Conservation (phyloP, 495 filamentous ascomycete species). For the Chaetomium cochliodes region DNA sequence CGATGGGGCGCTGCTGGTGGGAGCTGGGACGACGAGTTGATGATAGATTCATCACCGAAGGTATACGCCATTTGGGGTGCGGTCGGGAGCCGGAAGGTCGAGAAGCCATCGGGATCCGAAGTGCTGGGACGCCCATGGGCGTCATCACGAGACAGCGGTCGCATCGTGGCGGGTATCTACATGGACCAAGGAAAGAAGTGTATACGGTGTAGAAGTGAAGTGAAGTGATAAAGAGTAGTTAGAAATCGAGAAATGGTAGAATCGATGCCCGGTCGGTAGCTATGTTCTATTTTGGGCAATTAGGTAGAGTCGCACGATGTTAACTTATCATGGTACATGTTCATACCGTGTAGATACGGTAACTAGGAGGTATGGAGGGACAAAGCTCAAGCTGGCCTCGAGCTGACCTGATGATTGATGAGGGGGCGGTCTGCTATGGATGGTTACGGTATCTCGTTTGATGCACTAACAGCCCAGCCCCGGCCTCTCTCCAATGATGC, state of each 20-base stretch:
- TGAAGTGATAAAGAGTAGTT: too few relatives aligned
- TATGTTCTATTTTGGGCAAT: not conserved
- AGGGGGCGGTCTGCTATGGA: slow-evolving; percentile 1
- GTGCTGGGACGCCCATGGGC: slow-evolving; percentile 31
- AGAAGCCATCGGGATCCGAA: slow-evolving; percentile 30
- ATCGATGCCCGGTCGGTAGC: not conserved
- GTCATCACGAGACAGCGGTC: slow-evolving; percentile 32
- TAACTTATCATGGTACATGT: not conserved
- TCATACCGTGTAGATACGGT: not conserved
- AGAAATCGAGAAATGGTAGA: not conserved
- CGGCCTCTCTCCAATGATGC: slow-evolving; percentile 20
- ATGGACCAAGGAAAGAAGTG: slow-evolving; percentile 13
- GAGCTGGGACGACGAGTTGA: slow-evolving; percentile 42
- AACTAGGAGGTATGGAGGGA: not conserved
- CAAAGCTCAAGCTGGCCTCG: slow-evolving; percentile 2
- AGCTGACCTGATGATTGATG: not conserved
- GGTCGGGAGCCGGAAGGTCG: slow-evolving; percentile 30
- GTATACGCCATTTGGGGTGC: slow-evolving; percentile 56
- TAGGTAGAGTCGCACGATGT: too few relatives aligned
- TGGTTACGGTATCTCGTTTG: too few relatives aligned
- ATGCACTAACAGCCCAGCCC: not conserved
- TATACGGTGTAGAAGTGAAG: not conserved
- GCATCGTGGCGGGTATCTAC: slow-evolving; percentile 24
- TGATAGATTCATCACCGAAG: slow-evolving; percentile 53
- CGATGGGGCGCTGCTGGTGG: slow-evolving; percentile 20